Conservation (phyloP, 2,329 filamentous ascomycete genomes). For the Stachybotrys chartarum region DNA sequence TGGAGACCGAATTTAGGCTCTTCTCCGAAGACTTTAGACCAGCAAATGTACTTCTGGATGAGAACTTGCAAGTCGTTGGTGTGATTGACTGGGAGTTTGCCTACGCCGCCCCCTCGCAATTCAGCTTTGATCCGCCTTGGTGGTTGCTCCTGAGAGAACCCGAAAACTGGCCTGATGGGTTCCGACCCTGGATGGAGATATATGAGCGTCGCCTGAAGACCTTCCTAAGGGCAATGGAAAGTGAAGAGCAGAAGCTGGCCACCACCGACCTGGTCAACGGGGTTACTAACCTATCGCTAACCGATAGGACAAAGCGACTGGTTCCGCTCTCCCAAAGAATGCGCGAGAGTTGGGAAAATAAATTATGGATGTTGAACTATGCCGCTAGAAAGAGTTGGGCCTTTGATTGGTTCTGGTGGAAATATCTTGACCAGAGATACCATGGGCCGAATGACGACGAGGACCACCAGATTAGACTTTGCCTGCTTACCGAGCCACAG, state of each 20-base stretch:
- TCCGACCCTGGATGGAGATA: conserved; percentile 18
- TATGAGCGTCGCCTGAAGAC: conserved; percentile 24
- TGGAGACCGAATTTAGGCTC: conserved; percentile 5
- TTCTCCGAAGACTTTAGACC: conserved; percentile 20
- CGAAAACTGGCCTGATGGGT: conserved; percentile 22
- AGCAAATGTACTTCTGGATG: conserved; percentile 21
- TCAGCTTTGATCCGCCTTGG: conserved; percentile 26
- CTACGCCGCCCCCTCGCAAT: conserved; percentile 25
- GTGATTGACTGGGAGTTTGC: conserved; percentile 35
- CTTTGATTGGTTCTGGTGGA: conserved; percentile 30
- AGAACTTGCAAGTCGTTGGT: conserved; percentile 16
- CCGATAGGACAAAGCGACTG: background rate
- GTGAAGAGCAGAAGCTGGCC: background rate
- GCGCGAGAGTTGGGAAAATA: conserved; percentile 26
- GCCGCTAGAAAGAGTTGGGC: conserved; percentile 28
- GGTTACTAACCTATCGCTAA: background rate
- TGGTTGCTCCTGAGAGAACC: conserved; percentile 26
- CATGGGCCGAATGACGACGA: conserved; percentile 16
- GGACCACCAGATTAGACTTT: conserved; percentile 12
- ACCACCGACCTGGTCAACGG: background rate
- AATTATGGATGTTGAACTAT: conserved; percentile 25
- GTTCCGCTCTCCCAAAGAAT: conserved; percentile 21
- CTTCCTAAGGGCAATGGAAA: conserved; percentile 23
- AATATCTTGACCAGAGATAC: conserved; percentile 23
- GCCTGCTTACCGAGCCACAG: conserved; percentile 12